Conservation (phyloP, 2,329 filamentous ascomycete species). For the Alternaria longipes region DNA sequence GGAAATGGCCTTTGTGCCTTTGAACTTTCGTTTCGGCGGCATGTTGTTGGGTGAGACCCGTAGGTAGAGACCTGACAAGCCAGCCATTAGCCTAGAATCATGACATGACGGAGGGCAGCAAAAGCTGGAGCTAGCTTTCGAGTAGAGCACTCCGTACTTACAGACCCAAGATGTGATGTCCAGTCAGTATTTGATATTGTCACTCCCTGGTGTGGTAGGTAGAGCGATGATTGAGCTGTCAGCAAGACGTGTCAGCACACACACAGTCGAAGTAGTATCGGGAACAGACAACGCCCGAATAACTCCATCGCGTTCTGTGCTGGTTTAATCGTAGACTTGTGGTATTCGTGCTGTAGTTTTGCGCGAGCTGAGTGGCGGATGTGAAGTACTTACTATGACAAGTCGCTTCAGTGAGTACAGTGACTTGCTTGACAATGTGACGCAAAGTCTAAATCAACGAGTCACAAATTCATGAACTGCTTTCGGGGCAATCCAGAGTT, state of each 20-base stretch:
- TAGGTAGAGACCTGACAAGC: slow-evolving; percentile 13
- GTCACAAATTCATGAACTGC: slow-evolving; percentile 26
- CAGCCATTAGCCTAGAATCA: slow-evolving; percentile 31
- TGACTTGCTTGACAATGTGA: slow-evolving; percentile 31
- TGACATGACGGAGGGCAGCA: slow-evolving; percentile 4
- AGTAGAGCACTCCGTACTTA: slow-evolving; percentile 18
- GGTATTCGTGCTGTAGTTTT: background rate
- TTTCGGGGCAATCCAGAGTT: background rate
- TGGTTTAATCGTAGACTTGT: background rate
- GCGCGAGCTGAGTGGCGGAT: slow-evolving; percentile 13
- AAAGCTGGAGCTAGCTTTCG: background rate
- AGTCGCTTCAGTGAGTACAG: slow-evolving; percentile 25
- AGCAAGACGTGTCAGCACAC: slow-evolving; percentile 30
- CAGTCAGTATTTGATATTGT: background rate
- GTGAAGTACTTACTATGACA: slow-evolving; percentile 35
- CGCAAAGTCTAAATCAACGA: slow-evolving; percentile 25
- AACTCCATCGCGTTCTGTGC: background rate
- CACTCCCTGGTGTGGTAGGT: background rate
- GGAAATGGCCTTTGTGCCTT: slow-evolving; percentile 30
- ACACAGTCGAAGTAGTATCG: slow-evolving; percentile 13
- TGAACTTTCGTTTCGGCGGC: slow-evolving; percentile 47
- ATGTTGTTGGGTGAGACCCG: slow-evolving; percentile 32
- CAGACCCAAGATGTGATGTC: slow-evolving; percentile 3
- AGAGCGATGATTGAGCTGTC: slow-evolving; percentile 18
- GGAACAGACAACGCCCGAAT: background rate